Evolutionary conservation across 129 eudicot species (phyloP), one percentile per base, ranked within the genome.

Genomic region (Lonicera japonica): DNA sequence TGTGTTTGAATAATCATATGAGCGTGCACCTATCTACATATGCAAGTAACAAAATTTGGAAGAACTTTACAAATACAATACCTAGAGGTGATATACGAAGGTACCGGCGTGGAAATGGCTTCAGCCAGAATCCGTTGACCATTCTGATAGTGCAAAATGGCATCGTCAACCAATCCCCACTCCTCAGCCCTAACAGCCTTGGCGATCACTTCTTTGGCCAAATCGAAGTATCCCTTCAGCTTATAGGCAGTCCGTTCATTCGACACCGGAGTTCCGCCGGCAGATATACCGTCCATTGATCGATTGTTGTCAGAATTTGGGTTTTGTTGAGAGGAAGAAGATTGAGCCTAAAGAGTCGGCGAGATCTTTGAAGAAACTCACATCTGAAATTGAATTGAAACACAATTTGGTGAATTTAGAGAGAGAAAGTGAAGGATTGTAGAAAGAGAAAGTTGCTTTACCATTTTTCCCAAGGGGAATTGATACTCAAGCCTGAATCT

Each of bases 181-280:
- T 94, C 99, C 66, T 94, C 99, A 21, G 95, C 87, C 75, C 96
- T 84, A 70, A 94, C 92, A 29, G 96, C 96, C 71, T 85, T 83
- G 65, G 74, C 96, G 20, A 88, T 85, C 76, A 82, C 96, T 53
- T 63, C 90, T 66, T 82, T 94, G 16, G 85, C 95, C 66, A 88
- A 72, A 67, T 94, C 92, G 50, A 88, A 88, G 79, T 85, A 94
- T 19, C 96, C 96, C 77, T 94, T 94, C 12, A 94, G 74, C 80
- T 94, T 94, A 56, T 80, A 89, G 36, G 96, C 95, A 5, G 79
- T 73, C 17, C 87, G 79, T 73, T 94, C 95, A 54, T 94, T 94
- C 73, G 86, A 79, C 19, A 81, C 86, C 36, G 36, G 36, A 29
- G 36, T 6, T 29, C 36, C 36, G 6, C 36, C 36, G 36, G 6